Base-by-base conservation (phyloP, 176 grass and related monocot species). In the Stipa capillata region DNA sequence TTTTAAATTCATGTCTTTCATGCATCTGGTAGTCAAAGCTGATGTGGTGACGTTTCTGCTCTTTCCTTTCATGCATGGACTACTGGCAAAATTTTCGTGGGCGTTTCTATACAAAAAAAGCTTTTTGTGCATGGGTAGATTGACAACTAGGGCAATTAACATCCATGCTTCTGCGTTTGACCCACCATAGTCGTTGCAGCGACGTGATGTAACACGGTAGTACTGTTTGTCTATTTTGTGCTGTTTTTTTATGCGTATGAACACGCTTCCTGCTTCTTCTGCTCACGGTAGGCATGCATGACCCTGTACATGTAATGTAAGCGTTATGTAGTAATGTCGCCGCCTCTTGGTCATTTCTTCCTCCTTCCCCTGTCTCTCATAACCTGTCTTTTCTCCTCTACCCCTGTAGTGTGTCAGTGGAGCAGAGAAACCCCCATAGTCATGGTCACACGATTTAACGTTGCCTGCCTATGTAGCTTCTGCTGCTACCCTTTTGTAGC, bases 361-460 rank as follows among this genome's bases (percentile, higher is more conserved):
- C 27, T 16, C n/a, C 7, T 40, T 52, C 7, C 29, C 27, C 43
- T 32, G 36, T 34, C 42, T 47, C 12, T 65, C 21, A 14, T 27
- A 48, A 35, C 29, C 49, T 81, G 78, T 69, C 85, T 21, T 81
- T 76, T 65, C 47, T 54, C 39, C 52, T 74, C 7, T 45, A 13
- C 17, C n/a, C 17, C 42, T 66, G 56, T 23, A 41, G 11, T n/a
- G 20, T 54, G n/a, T 47, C 68, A 76, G 54, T 56, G n/a, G 8
- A 82, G 42, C 69, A 72, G 28, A 47, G 78, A 11, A 29, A 33
- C 9, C 74, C 64, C 71, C 73, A 39, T 56, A 50, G 77, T 77
- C 81, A 89, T 78, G 61, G 63, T 77, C 62, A 89, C 78, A 76
- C 73, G 62, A 85, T 89, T 81, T 85, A 85, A 59, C 58, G 39